Conservation (phyloP, 352 stramenopile species). For the Phytopythium oedochilum region DNA sequence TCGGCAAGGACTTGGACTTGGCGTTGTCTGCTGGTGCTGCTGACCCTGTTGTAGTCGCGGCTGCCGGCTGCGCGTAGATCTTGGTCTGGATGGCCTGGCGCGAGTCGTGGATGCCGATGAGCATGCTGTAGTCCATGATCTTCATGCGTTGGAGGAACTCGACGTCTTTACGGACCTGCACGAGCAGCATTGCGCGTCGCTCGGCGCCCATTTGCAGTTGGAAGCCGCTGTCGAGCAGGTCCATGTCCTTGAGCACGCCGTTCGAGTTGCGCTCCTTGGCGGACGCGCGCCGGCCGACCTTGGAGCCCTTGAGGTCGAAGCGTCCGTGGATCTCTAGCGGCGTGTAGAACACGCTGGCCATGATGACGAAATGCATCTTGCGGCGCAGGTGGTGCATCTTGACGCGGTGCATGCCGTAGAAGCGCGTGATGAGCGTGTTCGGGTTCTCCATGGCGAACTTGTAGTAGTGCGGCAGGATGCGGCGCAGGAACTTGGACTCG, state of each 20-base stretch:
- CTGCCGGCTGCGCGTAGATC: conserved; percentile 31
- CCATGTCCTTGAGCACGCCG: conserved; percentile 89
- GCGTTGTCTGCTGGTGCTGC: conserved; percentile 5
- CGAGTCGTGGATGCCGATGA: conserved; percentile 90
- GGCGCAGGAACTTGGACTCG: conserved; percentile 97
- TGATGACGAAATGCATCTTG: conserved; percentile 95
- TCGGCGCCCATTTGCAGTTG: conserved; percentile 83
- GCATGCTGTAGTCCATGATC: conserved; percentile 94
- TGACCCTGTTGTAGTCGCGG: conserved; percentile 4
- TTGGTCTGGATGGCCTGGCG: conserved; percentile 45
- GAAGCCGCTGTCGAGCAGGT: conserved; percentile 83
- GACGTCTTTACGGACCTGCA: conserved; percentile 87
- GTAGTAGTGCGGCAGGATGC: conserved; percentile 98
- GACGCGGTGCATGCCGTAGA: conserved; percentile 97
- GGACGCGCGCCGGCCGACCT: conserved; percentile 72
- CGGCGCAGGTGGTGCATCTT: conserved; percentile 95
- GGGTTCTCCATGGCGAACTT: conserved; percentile 96
- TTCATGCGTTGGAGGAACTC: conserved; percentile 91
- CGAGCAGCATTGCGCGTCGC: conserved; percentile 68
- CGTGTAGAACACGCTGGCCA: conserved; percentile 97
- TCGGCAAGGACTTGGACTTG: conserved; percentile 33
- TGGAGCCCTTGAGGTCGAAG: conserved; percentile 91
- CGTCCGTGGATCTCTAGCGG: conserved; percentile 87
- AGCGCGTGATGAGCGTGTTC: conserved; percentile 96
- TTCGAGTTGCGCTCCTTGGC: conserved; percentile 47